Percentiles rank a stretch among this genome's conserved stretches.
Evolutionary conservation across 768 basidiomycete genomes (phyloP).

Genomic region (Dioszegia crocea): DNA sequence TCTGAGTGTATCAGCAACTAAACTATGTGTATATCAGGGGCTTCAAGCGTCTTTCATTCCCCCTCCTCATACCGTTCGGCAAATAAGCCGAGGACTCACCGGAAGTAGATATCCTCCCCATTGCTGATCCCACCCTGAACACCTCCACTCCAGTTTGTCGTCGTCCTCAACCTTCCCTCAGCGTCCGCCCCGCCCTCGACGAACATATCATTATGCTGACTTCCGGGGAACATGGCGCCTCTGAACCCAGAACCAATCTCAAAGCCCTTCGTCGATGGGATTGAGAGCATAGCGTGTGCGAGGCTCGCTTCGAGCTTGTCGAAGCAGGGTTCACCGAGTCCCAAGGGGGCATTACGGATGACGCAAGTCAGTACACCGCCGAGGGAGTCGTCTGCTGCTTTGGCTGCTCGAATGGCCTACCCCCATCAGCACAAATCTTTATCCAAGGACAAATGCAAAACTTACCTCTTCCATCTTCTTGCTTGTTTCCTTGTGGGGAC

Average conservation of each 20-base stretch:
- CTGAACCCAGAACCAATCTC: conserved; percentile 96
- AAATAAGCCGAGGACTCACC: too few species aligned
- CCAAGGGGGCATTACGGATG: conserved; percentile 80
- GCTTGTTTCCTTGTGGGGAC: conserved; percentile 83
- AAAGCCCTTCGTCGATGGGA: conserved; percentile 97
- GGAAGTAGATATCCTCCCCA: conserved; percentile 95
- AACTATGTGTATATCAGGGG: too few species aligned
- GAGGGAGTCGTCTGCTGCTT: conserved; percentile 85
- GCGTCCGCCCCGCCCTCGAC: conserved; percentile 57
- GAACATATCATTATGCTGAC: conserved; percentile 89
- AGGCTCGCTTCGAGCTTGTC: conserved; percentile 97
- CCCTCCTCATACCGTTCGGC: too few species aligned
- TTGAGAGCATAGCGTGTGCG: conserved; percentile 96
- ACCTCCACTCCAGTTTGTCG: conserved; percentile 94
- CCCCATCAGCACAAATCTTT: not conserved
- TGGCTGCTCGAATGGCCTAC: conserved; percentile 89
- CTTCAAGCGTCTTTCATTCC: too few species aligned
- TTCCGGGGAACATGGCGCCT: conserved; percentile 88
- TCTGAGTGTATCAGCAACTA: conserved; percentile 51
- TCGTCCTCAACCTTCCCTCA: conserved; percentile 62
- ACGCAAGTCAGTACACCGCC: conserved; percentile 98
- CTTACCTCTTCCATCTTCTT: conserved; percentile 81
- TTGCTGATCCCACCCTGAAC: conserved; percentile 97
- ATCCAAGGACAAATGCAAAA: conserved; percentile 1
- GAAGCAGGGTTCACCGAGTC: conserved; percentile 94